A percentile compares a stretch with the other conserved stretches of the same genome.
These are phyloP conservation scores for Pseudomonodictys pantanalensis DNA, from an alignment of 495 filamentous ascomycete genomes.

Conservation along the genomic window DNA sequence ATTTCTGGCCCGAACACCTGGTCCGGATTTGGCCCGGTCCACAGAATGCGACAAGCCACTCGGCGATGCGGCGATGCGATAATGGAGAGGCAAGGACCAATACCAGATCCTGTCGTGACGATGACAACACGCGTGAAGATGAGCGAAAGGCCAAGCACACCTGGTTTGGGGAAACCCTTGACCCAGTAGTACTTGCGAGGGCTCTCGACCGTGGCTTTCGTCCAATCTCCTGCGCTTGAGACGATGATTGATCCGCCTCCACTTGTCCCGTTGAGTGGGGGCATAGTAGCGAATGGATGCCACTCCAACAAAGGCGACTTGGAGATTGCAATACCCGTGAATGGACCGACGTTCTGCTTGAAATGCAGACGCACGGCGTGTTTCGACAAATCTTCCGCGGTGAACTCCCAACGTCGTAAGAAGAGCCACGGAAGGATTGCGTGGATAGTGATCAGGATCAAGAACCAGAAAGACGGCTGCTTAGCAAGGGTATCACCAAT, in stretches of 20 bases:
- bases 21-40: conserved; percentile 17
- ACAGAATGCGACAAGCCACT: conserved; percentile 27
- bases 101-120: conserved; percentile 35
- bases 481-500: conserved; percentile 4
- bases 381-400: conserved; percentile 18
- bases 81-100: conserved; percentile 27
- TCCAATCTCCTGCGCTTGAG: conserved; percentile 35
- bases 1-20: conserved; percentile 21
- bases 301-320: conserved; percentile 24
- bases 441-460: conserved; percentile 22
- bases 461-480: conserved; percentile 27
- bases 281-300: conserved; percentile 35
- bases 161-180: conserved; percentile 18
- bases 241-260: conserved; percentile 23
- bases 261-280: not conserved
- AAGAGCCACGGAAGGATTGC: conserved; percentile 28
- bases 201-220: conserved; percentile 7
- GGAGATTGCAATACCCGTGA: conserved; percentile 23
- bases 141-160: conserved; percentile 25
- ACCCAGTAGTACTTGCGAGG: conserved; percentile 11
- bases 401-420: conserved; percentile 22
- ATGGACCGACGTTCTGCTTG: conserved; percentile 1
- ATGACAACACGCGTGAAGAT: conserved; percentile 32
- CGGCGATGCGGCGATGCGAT: conserved; percentile 7
- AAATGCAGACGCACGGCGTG: conserved; percentile 35